Evolutionary conservation across 2,329 filamentous ascomycete genomes (phyloP).

Genomic region (Purpureocillium lavendulum): DNA sequence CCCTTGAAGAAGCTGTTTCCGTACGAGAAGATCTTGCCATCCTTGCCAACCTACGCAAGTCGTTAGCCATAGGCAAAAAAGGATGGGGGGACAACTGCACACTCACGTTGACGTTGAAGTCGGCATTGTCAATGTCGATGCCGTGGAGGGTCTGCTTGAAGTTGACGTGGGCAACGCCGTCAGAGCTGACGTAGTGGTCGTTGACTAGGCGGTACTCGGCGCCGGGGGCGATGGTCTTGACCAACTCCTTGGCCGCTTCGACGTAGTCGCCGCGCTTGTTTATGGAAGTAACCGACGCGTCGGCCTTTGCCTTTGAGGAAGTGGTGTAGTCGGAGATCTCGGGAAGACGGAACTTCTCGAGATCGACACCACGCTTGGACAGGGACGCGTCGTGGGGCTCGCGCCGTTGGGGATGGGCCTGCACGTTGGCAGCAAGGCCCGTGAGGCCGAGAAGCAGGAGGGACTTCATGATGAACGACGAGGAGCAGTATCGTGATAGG

Average conservation of each 20-base stretch:
- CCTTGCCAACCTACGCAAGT: conserved; percentile 31
- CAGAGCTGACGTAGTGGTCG: conserved; percentile 45
- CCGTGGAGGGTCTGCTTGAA: conserved; percentile 52
- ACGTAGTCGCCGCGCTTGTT: conserved; percentile 27
- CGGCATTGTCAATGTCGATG: conserved; percentile 51
- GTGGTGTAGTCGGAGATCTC: conserved; percentile 19
- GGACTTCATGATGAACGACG: conserved; percentile 23
- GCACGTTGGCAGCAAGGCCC: conserved; percentile 20
- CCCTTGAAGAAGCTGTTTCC: conserved; percentile 41
- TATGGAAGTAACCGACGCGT: conserved; percentile 12
- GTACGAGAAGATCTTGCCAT: conserved; percentile 50
- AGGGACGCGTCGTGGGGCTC: conserved; percentile 13
- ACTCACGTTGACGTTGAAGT: conserved; percentile 53
- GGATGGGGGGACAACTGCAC: too few relatives aligned
- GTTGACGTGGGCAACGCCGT: conserved; percentile 48
- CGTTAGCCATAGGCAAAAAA: background rate
- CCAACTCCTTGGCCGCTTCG: conserved; percentile 33
- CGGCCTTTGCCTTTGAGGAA: conserved; percentile 10
- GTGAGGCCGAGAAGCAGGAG: conserved; percentile 23
- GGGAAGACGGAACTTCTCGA: conserved; percentile 22
- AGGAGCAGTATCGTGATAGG: conserved; percentile 15
- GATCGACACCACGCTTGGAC: conserved; percentile 21
- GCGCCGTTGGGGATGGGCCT: conserved; percentile 21
- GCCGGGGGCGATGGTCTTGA: conserved; percentile 26
- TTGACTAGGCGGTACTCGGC: conserved; percentile 40